Conservation (phyloP, 441 rosid species). For the Brassica balearica region DNA sequence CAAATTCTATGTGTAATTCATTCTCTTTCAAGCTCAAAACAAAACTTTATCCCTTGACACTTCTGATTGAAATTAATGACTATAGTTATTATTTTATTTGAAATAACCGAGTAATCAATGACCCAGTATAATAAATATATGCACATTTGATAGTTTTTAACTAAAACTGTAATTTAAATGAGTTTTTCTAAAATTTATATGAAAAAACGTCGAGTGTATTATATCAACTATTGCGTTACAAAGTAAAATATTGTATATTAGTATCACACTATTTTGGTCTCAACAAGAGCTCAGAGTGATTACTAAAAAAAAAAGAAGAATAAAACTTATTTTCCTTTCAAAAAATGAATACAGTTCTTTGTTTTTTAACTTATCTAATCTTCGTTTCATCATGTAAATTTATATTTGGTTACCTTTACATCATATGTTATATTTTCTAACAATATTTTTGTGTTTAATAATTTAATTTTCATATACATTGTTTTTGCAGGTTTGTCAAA, state of each 20-base stretch:
- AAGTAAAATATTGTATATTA: not conserved
- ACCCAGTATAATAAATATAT: too few relatives aligned
- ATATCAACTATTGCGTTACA: not conserved
- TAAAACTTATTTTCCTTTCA: not conserved
- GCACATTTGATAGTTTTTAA: not conserved
- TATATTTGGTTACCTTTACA: not conserved
- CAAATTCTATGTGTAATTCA: too few relatives aligned
- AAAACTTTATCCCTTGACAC: too few relatives aligned
- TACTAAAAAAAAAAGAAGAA: not conserved
- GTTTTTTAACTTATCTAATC: not conserved
- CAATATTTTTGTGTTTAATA: not conserved
- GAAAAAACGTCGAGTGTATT: not conserved
- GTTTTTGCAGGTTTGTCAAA: not conserved
- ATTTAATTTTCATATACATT: not conserved
- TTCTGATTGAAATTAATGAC: too few relatives aligned
- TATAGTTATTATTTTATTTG: too few relatives aligned
- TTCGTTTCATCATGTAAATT: constrained; percentile 1
- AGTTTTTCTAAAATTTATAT: not conserved
- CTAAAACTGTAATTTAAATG: not conserved
- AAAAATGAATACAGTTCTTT: not conserved
- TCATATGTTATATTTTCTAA: not conserved
- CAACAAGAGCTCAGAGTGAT: not conserved
- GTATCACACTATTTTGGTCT: not conserved
- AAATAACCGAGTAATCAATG: too few relatives aligned
- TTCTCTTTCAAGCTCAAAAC: too few relatives aligned